phyloP scores from a whole-genome alignment of 2,329 filamentous ascomycete genomes.

The Epichloe typhina region DNA sequence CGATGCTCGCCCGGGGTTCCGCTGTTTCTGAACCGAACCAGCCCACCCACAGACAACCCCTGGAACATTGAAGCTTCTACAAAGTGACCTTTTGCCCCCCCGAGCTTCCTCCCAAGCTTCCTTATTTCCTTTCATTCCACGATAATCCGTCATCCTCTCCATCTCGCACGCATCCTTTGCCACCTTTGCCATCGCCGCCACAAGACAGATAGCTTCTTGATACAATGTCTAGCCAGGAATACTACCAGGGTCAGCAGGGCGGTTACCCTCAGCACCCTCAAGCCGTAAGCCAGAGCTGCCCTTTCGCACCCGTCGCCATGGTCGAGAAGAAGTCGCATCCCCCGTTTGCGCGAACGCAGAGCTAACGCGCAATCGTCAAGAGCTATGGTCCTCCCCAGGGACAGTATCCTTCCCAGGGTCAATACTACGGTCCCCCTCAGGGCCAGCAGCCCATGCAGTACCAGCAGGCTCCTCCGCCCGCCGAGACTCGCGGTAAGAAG shows the following conservation, averaged over 20 bases:
- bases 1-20: neutral
- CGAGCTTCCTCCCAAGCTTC: too few species aligned
- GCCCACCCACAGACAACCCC: too few species aligned
- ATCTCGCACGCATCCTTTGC: neutral
- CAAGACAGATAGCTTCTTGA: neutral
- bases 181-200: neutral
- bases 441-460: conserved; percentile 31
- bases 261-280: conserved; percentile 28
- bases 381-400: conserved; percentile 20
- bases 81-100: too few species aligned
- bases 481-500: conserved; percentile 16
- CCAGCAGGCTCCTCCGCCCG: conserved; percentile 24
- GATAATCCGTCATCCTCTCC: neutral
- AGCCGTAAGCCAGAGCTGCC: conserved; percentile 18
- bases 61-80: too few species aligned
- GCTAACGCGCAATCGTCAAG: conserved; percentile 6
- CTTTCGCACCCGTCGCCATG: neutral
- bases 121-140: too few species aligned
- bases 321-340: neutral
- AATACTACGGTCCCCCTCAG: conserved; percentile 18
- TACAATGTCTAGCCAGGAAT: conserved; percentile 28
- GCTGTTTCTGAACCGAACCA: too few species aligned
- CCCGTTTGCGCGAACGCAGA: neutral
- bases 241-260: conserved; percentile 23
- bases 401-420: conserved; percentile 20